Evolutionary conservation across 331 rosid species (phyloP), one percentile per base, ranked within the genome.

Genomic region (Quercus lobata): DNA sequence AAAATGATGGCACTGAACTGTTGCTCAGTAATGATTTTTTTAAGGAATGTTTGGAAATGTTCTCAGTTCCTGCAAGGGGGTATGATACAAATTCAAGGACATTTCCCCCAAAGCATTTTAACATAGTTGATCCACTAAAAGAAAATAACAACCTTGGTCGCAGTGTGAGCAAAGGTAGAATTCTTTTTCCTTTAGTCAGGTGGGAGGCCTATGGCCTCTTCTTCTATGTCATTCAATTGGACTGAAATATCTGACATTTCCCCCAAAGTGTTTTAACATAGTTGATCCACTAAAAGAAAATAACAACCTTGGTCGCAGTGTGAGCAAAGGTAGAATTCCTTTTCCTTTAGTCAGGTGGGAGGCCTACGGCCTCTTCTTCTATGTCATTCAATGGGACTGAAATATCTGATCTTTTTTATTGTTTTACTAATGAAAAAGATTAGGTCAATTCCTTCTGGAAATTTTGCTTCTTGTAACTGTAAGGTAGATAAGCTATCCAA

Each of bases 121-220:
- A 94, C 83, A 88, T 94, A 80, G 85, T 94, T 86, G 98, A 94
- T 83, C 98, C 98, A 27, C 87, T 94, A 46, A 94, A 91, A 84
- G 97, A 91, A 83, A 91, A 91, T 87, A 94, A 94, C 90, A 94
- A 94, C 81, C 98, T 92, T 82, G 98, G 98, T 41, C 94, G 98
- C 72, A 88, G 91, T 81, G 91, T 88, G 44, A 88, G 86, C 80
- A 88, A 61, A 83, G 91, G 91, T 84, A 78, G 76, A 57, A 57
- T 75, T 30, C 75, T 56, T 27, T 73, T 79, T 44, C 72, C 54
- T 61, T 27, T 27, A 78, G 69, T 29, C n/a, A 27, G 37, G 37
- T 29, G 37, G 69, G 69, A 27, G 69, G 69, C 69, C 19, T 25
- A 62, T 62, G 35, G 69, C 37, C 52, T 22, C 18, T 58, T 58